Evolutionary conservation across 768 basidiomycete species (phyloP).

Genomic region (Lepiota venenata): DNA sequence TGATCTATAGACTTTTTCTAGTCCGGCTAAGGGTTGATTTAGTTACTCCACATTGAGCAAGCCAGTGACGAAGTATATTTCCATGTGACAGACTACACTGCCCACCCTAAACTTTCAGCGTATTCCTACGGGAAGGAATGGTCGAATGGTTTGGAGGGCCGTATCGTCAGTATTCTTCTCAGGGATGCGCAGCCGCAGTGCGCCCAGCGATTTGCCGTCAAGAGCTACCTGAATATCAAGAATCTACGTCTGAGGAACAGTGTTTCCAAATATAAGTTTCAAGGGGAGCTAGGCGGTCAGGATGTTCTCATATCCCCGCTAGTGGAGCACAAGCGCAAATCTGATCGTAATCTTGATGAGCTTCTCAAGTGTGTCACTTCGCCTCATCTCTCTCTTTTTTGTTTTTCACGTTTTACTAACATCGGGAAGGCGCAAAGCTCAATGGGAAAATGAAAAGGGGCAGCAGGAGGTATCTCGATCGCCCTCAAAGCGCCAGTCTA

Average conservation of each 20-base stretch:
- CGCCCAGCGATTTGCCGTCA: constrained; percentile 33
- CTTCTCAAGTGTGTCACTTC: constrained; percentile 33
- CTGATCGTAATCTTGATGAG: constrained; percentile 34
- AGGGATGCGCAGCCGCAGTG: constrained; percentile 42
- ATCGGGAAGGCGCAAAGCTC: constrained; percentile 1
- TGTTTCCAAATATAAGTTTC: constrained; percentile 24
- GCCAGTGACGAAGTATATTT: constrained; percentile 32
- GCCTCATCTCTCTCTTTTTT: neutral
- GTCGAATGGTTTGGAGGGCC: constrained; percentile 43
- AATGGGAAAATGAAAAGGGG: neutral
- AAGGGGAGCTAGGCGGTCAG: constrained; percentile 45
- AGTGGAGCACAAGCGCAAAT: constrained; percentile 25
- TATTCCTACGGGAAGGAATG: constrained; percentile 29
- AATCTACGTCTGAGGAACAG: constrained; percentile 47
- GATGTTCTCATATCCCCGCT: constrained; percentile 42
- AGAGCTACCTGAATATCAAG: constrained; percentile 43
- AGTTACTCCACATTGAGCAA: constrained; percentile 46
- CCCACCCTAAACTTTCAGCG: constrained; percentile 38
- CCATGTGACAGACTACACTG: constrained; percentile 67
- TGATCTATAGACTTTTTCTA: neutral
- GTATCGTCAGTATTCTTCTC: constrained; percentile 49
- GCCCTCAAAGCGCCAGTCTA: no score
- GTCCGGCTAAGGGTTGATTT: neutral
- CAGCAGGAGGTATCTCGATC: neutral
- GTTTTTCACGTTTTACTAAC: neutral